phyloP scores from a whole-genome alignment of 1,139 yeast species.

The Yamadazyma sp. region DNA sequence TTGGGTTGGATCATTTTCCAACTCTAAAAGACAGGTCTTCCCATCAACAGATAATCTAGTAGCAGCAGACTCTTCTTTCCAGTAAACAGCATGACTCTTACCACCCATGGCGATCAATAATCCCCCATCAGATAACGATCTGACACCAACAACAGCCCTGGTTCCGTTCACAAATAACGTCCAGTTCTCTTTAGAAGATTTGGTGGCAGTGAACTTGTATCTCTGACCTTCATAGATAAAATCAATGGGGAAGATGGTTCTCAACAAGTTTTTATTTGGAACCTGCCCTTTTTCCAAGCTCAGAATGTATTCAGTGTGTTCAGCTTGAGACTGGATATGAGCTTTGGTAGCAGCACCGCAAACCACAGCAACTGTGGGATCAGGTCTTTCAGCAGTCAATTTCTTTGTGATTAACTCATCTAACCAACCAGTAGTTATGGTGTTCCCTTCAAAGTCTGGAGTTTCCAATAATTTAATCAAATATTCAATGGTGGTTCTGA shows the following conservation, averaged over 20 bases:
- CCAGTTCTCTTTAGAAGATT: slow-evolving; percentile 80
- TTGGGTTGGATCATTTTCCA: slow-evolving; percentile 97
- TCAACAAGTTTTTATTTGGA: slow-evolving; percentile 74
- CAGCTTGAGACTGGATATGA: slow-evolving; percentile 73
- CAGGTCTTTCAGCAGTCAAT: slow-evolving; percentile 96
- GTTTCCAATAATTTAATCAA: slow-evolving; percentile 92
- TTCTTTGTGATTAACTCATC: slow-evolving; percentile 92
- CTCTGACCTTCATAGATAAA: slow-evolving; percentile 92
- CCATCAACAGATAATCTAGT: slow-evolving; percentile 95
- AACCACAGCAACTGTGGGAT: slow-evolving; percentile 81
- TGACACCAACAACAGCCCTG: slow-evolving; percentile 82
- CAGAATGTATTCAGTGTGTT: slow-evolving; percentile 63
- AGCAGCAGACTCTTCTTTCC: slow-evolving; percentile 97
- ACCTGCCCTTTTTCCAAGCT: slow-evolving; percentile 95
- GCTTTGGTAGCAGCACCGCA: slow-evolving; percentile 98
- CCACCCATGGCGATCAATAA: slow-evolving; percentile 85
- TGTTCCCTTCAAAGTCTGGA: slow-evolving; percentile 93
- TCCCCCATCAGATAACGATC: slow-evolving; percentile 92
- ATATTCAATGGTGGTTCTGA: slow-evolving; percentile 96
- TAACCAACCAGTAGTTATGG: slow-evolving; percentile 98
- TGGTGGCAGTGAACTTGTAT: slow-evolving; percentile 93
- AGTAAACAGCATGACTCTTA: slow-evolving; percentile 89
- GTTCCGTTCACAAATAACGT: slow-evolving; percentile 93
- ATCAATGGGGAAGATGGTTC: slow-evolving; percentile 88
- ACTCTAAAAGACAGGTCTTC: slow-evolving; percentile 89